phyloP scores from a whole-genome alignment of 2,329 filamentous ascomycete species.

The Neocucurbitaria cava region DNA sequence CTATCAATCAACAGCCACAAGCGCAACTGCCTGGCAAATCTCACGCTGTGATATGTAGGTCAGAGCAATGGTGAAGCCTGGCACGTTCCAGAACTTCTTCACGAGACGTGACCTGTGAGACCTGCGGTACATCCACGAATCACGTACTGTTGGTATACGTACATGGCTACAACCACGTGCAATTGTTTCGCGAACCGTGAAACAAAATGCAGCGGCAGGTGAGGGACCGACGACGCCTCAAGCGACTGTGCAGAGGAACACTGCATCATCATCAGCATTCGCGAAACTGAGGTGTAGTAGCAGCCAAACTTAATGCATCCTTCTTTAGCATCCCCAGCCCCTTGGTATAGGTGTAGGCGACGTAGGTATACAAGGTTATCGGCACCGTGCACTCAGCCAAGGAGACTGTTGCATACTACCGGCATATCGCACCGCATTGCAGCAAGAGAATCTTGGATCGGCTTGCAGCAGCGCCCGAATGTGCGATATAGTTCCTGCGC shows the following conservation, averaged over 20 bases:
- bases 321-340: background rate
- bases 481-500: background rate
- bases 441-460: conserved; percentile 7
- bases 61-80: background rate
- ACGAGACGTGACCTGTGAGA: background rate
- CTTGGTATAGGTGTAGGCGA: too few species aligned
- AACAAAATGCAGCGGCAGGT: background rate
- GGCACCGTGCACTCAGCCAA: background rate
- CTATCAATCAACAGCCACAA: conserved; percentile 12
- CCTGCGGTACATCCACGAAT: background rate
- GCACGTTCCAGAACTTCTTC: conserved; percentile 13
- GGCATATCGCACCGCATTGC: background rate
- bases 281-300: background rate
- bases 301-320: conserved; percentile 4
- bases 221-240: background rate
- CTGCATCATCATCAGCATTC: background rate
- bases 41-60: background rate
- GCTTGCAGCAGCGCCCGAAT: background rate
- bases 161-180: background rate
- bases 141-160: conserved; percentile 7
- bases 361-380: too few species aligned
- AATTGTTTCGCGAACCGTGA: conserved; percentile 4
- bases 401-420: conserved; percentile 1
- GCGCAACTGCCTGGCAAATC: background rate
- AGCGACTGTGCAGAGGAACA: background rate